These are phyloP conservation scores for Castanea mollissima DNA, from an alignment of 306 rosid species.

Conservation along the genomic window DNA sequence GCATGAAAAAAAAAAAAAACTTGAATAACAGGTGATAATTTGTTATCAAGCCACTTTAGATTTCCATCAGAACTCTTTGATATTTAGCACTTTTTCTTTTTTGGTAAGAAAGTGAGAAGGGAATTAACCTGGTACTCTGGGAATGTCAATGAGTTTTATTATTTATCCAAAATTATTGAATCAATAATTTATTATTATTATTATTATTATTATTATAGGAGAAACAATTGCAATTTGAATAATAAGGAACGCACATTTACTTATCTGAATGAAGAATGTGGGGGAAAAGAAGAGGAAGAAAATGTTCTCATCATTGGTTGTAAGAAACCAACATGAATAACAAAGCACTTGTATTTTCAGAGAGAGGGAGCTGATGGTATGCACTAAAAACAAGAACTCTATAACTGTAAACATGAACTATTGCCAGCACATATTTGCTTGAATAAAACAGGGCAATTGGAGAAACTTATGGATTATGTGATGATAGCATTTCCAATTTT, in stretches of 20 bases:
- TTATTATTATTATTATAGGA: too few relatives aligned
- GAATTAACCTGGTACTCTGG: too few relatives aligned
- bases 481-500: background rate
- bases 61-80: background rate
- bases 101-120: too few relatives aligned
- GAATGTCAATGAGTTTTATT: too few relatives aligned
- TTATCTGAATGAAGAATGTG: background rate
- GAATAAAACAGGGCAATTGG: too few relatives aligned
- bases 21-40: background rate
- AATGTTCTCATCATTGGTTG: background rate
- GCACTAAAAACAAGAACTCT: background rate
- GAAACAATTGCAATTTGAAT: too few relatives aligned
- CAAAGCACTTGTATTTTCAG: background rate
- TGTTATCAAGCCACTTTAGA: background rate
- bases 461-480: background rate
- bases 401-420: background rate
- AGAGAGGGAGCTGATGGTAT: background rate
- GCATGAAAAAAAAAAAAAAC: background rate
- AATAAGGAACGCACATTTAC: too few relatives aligned
- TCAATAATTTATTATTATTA: too few relatives aligned
- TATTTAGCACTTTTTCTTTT: too few relatives aligned
- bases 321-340: background rate
- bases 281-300: too few relatives aligned
- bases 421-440: too few relatives aligned
- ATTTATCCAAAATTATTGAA: too few relatives aligned